Evolutionary conservation across 139 green algal species (phyloP).

Genomic region (Chlorella sorokiniana): DNA sequence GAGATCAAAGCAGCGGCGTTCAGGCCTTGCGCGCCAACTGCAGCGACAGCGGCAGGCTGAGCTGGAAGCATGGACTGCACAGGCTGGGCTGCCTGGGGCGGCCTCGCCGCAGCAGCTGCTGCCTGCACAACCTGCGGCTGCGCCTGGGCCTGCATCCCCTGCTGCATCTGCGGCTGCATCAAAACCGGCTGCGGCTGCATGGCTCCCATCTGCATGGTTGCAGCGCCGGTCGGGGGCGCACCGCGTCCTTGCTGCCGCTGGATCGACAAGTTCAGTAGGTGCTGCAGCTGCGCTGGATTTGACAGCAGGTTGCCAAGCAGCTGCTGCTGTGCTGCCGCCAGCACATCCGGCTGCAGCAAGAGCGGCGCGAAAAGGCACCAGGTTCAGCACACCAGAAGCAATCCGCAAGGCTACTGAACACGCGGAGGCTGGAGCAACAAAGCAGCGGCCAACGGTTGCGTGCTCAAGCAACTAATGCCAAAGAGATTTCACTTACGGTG

Average conservation of each 20-base stretch:
- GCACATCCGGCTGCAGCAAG: background rate
- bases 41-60: too few relatives aligned
- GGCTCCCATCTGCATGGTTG: conserved; percentile 11
- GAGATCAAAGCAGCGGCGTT: background rate
- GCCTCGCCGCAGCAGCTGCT: background rate
- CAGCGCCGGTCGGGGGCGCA: too few relatives aligned
- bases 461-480: background rate
- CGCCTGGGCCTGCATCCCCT: background rate
- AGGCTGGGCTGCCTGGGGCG: background rate
- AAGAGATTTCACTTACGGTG: background rate
- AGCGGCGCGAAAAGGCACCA: background rate
- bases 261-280: background rate
- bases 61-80: too few relatives aligned
- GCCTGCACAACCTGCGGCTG: background rate
- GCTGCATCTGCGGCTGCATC: background rate
- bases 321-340: background rate
- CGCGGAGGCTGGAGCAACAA: too few relatives aligned
- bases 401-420: too few relatives aligned
- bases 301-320: background rate
- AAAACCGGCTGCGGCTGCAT: background rate
- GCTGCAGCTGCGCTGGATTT: conserved; percentile 1
- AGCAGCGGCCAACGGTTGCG: background rate
- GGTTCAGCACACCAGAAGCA: too few relatives aligned
- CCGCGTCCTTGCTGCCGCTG: background rate
- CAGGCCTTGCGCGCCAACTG: too few relatives aligned